Conservation (phyloP, 1,284 basidiomycete species). For the Amylostereum areolatum region DNA sequence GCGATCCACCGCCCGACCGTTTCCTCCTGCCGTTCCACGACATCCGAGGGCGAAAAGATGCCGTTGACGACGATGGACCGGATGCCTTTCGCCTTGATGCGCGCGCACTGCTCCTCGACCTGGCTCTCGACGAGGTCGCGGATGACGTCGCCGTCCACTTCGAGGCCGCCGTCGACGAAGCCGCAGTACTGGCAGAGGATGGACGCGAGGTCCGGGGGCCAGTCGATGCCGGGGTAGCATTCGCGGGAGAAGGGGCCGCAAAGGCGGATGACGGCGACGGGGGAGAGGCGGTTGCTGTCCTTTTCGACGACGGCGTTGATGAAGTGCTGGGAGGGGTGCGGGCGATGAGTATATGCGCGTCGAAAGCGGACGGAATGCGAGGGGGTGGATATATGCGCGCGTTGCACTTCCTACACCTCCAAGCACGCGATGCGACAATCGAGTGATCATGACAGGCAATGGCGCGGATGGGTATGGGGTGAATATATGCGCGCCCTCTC, state of each 20-base stretch:
- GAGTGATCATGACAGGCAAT: too few relatives aligned
- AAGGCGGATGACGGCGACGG: slow-evolving; percentile 50
- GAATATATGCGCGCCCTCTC: too few relatives aligned
- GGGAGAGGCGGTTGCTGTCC: slow-evolving; percentile 37
- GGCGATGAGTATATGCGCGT: too few relatives aligned
- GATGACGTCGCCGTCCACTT: slow-evolving; percentile 47
- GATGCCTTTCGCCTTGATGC: slow-evolving; percentile 35
- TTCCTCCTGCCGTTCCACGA: slow-evolving; percentile 38
- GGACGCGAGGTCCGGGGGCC: slow-evolving; percentile 32
- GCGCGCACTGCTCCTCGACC: slow-evolving; percentile 33
- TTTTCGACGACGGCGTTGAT: slow-evolving; percentile 50
- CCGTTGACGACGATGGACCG: slow-evolving; percentile 37
- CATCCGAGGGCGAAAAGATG: slow-evolving; percentile 45
- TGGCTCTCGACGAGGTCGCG: slow-evolving; percentile 31
- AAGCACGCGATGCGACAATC: too few relatives aligned
- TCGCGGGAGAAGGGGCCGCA: slow-evolving; percentile 39
- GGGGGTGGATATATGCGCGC: too few relatives aligned
- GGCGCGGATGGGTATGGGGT: too few relatives aligned
- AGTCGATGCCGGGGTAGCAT: slow-evolving; percentile 39
- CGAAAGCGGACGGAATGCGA: too few relatives aligned
- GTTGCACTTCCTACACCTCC: too few relatives aligned
- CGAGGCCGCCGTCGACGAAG: slow-evolving; percentile 43
- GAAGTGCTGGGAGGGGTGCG: slow-evolving; percentile 21
- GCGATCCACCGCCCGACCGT: slow-evolving; percentile 36
- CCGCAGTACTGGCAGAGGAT: slow-evolving; percentile 38